phyloP scores from a whole-genome alignment of 2,329 filamentous ascomycete genomes.

The Xylaria sp. region DNA sequence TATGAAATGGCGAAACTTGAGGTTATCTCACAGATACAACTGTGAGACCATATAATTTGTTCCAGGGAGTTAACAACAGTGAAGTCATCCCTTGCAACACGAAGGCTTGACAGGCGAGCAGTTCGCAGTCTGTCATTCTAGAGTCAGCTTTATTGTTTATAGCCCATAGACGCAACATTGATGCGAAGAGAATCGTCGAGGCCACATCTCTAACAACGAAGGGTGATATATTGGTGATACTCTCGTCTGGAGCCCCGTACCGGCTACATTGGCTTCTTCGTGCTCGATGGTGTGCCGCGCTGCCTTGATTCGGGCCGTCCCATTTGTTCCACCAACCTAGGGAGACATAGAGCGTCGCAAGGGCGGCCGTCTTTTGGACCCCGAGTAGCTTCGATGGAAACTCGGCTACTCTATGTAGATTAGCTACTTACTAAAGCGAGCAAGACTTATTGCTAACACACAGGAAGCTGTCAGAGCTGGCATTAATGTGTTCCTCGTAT shows the following conservation, averaged over 20 bases:
- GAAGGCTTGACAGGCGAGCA: background rate
- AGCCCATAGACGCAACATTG: background rate
- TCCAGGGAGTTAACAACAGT: background rate
- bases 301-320: background rate
- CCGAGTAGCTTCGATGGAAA: no score
- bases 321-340: background rate
- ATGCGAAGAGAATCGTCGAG: background rate
- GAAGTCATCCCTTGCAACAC: background rate
- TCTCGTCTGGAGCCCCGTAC: no score
- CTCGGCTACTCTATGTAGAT: no score
- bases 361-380: background rate
- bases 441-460: no score
- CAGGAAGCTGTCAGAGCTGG: no score
- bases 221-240: background rate
- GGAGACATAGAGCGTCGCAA: no score
- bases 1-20: background rate
- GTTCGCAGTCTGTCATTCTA: background rate
- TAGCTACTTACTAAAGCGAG: no score
- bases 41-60: background rate
- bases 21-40: background rate
- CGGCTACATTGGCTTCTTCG: background rate
- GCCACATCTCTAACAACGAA: background rate
- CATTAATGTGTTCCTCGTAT: no score
- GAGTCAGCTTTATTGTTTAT: background rate
- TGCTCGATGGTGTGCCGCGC: constrained; percentile 3